phyloP scores from a whole-genome alignment of 1,139 yeast genomes.

The Taphrina deformans region DNA sequence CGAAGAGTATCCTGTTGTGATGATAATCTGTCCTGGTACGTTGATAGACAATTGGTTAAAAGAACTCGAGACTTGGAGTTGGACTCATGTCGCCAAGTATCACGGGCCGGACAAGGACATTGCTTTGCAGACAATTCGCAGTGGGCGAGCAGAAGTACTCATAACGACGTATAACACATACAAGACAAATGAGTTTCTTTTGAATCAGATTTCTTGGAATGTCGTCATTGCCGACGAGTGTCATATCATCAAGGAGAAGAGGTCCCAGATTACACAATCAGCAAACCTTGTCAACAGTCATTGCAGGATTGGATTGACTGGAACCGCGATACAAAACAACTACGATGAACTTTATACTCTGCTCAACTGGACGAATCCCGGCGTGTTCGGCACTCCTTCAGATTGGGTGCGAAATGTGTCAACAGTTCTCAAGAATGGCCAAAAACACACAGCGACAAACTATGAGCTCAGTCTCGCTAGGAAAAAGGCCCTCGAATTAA shows the following conservation, averaged over 20 bases:
- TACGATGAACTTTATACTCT: slow-evolving; percentile 82
- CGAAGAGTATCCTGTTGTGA: slow-evolving; percentile 64
- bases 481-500: slow-evolving; percentile 73
- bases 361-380: slow-evolving; percentile 85
- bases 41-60: slow-evolving; percentile 90
- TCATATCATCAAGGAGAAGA: slow-evolving; percentile 75
- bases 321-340: slow-evolving; percentile 84
- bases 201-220: slow-evolving; percentile 61
- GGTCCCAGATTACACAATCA: slow-evolving; percentile 70
- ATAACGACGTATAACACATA: slow-evolving; percentile 84
- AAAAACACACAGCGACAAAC: slow-evolving; percentile 74
- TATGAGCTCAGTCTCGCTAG: slow-evolving; percentile 85
- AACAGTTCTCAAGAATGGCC: slow-evolving; percentile 80
- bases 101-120: slow-evolving; percentile 70
- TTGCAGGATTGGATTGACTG: slow-evolving; percentile 74
- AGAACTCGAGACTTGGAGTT: slow-evolving; percentile 59
- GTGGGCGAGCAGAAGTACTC: slow-evolving; percentile 62
- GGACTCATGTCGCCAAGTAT: slow-evolving; percentile 63
- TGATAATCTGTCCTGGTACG: slow-evolving; percentile 81
- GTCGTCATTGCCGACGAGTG: slow-evolving; percentile 87
- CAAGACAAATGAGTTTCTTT: slow-evolving; percentile 67
- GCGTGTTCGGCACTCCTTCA: slow-evolving; percentile 76
- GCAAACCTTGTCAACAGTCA: slow-evolving; percentile 69
- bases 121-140: slow-evolving; percentile 53
- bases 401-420: slow-evolving; percentile 78